Base-by-base conservation (phyloP, 495 filamentous ascomycete genomes). In the Chaetomium fimeti region DNA sequence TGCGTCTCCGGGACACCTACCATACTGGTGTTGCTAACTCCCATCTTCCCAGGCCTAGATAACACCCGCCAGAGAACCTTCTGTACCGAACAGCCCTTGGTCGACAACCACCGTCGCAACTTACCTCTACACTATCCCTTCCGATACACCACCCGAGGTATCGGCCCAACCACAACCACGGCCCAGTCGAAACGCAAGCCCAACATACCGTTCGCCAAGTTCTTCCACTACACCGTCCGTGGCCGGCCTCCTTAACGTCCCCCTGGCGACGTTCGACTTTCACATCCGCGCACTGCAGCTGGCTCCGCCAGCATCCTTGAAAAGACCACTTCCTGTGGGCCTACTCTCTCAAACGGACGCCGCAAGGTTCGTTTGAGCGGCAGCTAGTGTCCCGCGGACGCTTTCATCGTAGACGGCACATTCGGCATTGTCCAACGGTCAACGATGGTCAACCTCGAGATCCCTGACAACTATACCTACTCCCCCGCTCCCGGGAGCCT, bases 271-370 rank as follows among this genome's bases (percentile, higher is more conserved):
- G 81, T 83, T 80, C 61, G 66, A 71, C n/a, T 73, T 69, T 69
- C 75, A 69, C 53, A 64, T 68, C 60, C 29, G 22, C 56, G 40
- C 59, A 77, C 73, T 81, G 78, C 70, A 74, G 84, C 87, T 88
- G 84, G 83, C 83, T 79, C 73, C 71, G 79, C 79, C 80, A 82
- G 79, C 82, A 78, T 75, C 71, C 66, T 72, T 54, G 70, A 64
- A 70, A 67, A 68, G 69, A 74, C 74, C 79, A 81, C 78, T 74
- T 82, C 82, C 84, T 87, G 88, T 93, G 91, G 91, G 91, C 91
- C 91, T 92, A 91, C 91, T 92, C 88, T 93, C 88, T 91, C 89
- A 89, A 86, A 82, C 89, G 89, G 81, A 87, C 88, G 87, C 85
- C 83, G 83, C 85, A 88, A 86, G 83, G 89, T 93, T 91, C 89